Evolutionary conservation across 2,329 filamentous ascomycete species (phyloP).

Genomic region (Ceratocystis destructans): DNA sequence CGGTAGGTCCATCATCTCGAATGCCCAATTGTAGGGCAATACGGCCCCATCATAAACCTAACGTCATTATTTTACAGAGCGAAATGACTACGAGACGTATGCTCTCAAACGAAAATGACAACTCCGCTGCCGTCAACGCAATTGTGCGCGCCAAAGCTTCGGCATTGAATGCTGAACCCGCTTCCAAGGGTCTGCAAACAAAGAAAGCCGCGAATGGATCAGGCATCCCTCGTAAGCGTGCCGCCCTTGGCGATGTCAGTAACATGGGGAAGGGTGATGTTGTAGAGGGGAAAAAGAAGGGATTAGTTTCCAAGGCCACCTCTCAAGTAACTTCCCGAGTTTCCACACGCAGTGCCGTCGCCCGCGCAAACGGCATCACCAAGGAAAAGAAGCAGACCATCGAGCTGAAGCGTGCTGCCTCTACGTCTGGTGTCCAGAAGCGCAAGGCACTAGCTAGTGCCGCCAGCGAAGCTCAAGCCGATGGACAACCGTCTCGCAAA

Average conservation of each 20-base stretch:
- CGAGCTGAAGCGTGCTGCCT: conserved; percentile 58
- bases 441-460: conserved; percentile 43
- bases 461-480: conserved; percentile 13
- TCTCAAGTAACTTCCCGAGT: conserved; percentile 65
- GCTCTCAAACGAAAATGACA: conserved; percentile 85
- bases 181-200: conserved; percentile 46
- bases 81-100: conserved; percentile 36
- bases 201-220: conserved; percentile 50
- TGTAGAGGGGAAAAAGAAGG: conserved; percentile 67
- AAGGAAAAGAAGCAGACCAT: conserved; percentile 55
- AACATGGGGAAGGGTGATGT: conserved; percentile 74
- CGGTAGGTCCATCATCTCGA: conserved; percentile 26
- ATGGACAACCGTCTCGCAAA: conserved; percentile 47
- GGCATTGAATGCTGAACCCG: conserved; percentile 46
- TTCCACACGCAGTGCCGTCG: conserved; percentile 44
- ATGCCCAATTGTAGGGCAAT: neutral
- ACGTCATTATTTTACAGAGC: conserved; percentile 8
- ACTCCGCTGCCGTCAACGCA: conserved; percentile 68
- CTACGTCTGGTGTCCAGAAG: conserved; percentile 60
- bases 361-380: conserved; percentile 46
- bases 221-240: conserved; percentile 53
- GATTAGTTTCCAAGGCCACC: conserved; percentile 59
- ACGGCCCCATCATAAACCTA: neutral
- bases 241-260: conserved; percentile 84
- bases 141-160: conserved; percentile 88